Evolutionary conservation across 306 rosid species (phyloP), one percentile per base, ranked within the genome.

Genomic region (Citrullus mucosospermus): DNA sequence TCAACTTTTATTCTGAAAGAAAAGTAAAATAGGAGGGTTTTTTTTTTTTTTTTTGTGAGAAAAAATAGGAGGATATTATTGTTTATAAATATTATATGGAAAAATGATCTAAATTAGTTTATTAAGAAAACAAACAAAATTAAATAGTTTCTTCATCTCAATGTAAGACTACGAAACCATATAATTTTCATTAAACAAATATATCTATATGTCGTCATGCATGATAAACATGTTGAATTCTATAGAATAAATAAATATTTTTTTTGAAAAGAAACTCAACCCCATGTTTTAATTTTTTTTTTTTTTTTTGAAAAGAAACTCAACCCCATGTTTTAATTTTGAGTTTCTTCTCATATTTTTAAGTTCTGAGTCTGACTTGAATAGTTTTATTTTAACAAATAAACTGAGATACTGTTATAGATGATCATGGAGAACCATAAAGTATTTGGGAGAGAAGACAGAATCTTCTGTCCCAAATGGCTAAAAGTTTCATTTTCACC

Each of bases 351-450:
- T 69, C 54, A 3, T 44, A 20, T 6, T 13, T 46, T 71, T 22
- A 13, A 20, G 18, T 53, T 73, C 1, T 3, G 5, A 48, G 54
- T 48, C 39, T 28, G 58, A 73, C 60, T 50, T 72, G 6, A 2
- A 13, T 14, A 51, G 9, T 74, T 51, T 32, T 54, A 54, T 68
- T 43, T 43, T 10, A 68, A n/a, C 17, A 32, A 32, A 39, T 22
- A 74, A 53, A 16, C 36, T 72, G 4, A 32, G 60, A 74, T 17
- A 34, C 12, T 32, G 62, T 32, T 4, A 25, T 6, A 53, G 57
- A 53, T 53, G 77, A 73, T 74, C 25, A 74, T 53, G 78, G 78
- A 74, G 78, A 10, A 11, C 63, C 50, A 74, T 53, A 74, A 74
- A 53, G 32, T 34, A 16, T 34, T 32, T 53, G 48, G 58, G 78